Evolutionary conservation across 805 yeast genomes (phyloP).

Genomic region (Ogataea methanolica): DNA sequence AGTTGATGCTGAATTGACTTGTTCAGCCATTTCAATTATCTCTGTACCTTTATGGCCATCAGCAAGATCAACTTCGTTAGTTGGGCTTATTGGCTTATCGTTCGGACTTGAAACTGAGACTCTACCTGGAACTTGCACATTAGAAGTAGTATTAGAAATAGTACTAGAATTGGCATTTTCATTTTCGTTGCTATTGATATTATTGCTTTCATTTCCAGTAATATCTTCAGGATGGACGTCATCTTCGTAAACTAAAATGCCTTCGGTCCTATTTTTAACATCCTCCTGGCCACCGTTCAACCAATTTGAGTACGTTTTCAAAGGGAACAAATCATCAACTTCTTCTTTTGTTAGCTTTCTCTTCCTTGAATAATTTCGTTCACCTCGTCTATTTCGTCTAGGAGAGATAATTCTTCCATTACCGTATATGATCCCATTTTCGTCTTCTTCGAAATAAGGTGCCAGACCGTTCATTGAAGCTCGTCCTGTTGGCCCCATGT

Average conservation of each 20-base stretch:
- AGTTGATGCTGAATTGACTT: not conserved
- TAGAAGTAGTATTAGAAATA: not conserved
- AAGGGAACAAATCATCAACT: slow-evolving; percentile 58
- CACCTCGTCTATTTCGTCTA: slow-evolving; percentile 30
- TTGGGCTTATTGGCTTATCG: not conserved
- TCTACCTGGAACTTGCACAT: too few species aligned
- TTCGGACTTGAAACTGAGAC: not conserved
- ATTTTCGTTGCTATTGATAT: not conserved
- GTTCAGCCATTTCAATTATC: slow-evolving; percentile 5
- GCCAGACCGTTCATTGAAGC: slow-evolving; percentile 23
- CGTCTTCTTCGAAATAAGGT: slow-evolving; percentile 21
- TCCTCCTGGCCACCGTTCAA: slow-evolving; percentile 55
- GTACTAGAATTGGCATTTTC: not conserved
- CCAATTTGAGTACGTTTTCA: slow-evolving; percentile 56
- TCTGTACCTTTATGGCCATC: slow-evolving; percentile 4
- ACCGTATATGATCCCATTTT: slow-evolving; percentile 1
- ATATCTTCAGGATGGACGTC: slow-evolving; percentile 11
- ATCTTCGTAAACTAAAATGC: slow-evolving; percentile 29
- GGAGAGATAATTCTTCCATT: slow-evolving; percentile 4
- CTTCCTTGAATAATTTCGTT: slow-evolving; percentile 33
- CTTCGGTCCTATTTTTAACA: slow-evolving; percentile 40
- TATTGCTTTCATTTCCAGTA: not conserved
- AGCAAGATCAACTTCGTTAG: slow-evolving; percentile 12
- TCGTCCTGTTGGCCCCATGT: slow-evolving; percentile 20
- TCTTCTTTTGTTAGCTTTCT: slow-evolving; percentile 50